phyloP scores from a whole-genome alignment of 352 stramenopile species.

The Globisporangium echinulatum region DNA sequence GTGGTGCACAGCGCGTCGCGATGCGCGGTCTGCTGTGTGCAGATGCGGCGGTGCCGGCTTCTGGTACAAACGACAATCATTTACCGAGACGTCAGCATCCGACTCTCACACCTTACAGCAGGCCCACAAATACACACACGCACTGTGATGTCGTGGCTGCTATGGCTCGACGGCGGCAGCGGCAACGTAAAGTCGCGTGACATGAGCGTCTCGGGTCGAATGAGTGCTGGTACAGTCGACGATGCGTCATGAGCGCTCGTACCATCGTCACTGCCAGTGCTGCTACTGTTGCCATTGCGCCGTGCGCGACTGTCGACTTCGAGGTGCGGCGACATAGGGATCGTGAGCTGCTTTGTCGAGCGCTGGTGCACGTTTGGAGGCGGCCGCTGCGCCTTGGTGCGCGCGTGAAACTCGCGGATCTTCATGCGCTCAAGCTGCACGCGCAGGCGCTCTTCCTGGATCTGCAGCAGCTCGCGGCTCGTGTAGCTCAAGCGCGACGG shows the following conservation, averaged over 20 bases:
- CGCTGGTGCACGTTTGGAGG: conserved; percentile 66
- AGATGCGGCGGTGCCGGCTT: conserved; percentile 26
- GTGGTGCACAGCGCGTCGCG: conserved; percentile 19
- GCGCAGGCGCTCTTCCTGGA: conserved; percentile 62
- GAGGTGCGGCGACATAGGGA: conserved; percentile 64
- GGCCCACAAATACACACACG: neutral
- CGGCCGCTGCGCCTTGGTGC: conserved; percentile 56
- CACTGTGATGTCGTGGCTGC: conserved; percentile 6
- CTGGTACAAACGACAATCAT: neutral
- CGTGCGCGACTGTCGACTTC: conserved; percentile 50
- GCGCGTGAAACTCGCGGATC: conserved; percentile 74
- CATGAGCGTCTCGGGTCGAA: conserved; percentile 14
- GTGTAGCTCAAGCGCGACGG: conserved; percentile 64
- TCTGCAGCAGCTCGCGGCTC: conserved; percentile 67
- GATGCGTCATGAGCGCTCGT: neutral
- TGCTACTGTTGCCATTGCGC: conserved; percentile 1
- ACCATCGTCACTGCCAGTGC: conserved; percentile 6
- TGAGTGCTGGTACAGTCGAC: neutral
- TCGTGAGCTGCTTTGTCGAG: conserved; percentile 75
- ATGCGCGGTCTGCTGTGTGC: conserved; percentile 31
- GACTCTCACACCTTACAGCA: neutral
- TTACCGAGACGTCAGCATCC: neutral
- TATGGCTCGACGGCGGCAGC: neutral
- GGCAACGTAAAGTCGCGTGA: conserved; percentile 11
- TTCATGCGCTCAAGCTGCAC: conserved; percentile 67